Evolutionary conservation across 2,329 filamentous ascomycete genomes (phyloP).

Genomic region (Monosporascus sp.): DNA sequence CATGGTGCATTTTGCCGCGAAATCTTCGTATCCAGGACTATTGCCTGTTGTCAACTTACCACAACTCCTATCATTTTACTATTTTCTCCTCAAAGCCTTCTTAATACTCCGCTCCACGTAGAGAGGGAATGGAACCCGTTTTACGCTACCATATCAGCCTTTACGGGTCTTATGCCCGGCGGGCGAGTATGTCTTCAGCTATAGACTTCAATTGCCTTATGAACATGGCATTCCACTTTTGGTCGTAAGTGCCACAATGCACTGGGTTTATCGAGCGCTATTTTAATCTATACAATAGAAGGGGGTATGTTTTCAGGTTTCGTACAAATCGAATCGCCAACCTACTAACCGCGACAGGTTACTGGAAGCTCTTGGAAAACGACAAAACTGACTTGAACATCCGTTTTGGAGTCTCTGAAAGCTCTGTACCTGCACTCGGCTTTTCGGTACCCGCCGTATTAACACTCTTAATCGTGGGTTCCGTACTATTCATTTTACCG

Average conservation of each 20-base stretch:
- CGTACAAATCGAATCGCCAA: background rate
- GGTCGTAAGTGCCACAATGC: background rate
- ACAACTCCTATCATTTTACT: constrained; percentile 14
- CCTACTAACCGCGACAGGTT: background rate
- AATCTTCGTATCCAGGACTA: background rate
- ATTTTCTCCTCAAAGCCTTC: constrained; percentile 10
- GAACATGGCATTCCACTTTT: constrained; percentile 16
- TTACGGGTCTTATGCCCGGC: constrained; percentile 10
- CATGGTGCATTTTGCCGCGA: too few relatives aligned
- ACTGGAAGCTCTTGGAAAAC: background rate
- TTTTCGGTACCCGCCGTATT: background rate
- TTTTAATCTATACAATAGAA: background rate
- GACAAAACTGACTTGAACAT: background rate
- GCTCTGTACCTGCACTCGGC: background rate
- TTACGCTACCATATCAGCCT: constrained; percentile 1
- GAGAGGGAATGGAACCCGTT: constrained; percentile 15
- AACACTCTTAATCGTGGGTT: background rate
- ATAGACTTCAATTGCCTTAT: constrained; percentile 19
- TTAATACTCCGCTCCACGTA: constrained; percentile 10
- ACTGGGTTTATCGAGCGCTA: background rate
- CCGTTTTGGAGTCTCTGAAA: background rate
- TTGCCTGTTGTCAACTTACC: constrained; percentile 10
- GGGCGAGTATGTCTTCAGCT: constrained; percentile 14
- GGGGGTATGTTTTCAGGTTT: background rate
- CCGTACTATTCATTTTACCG: background rate